phyloP scores from a whole-genome alignment of 2,329 filamentous ascomycete species.

The Aspergillus ochraceoroseus region DNA sequence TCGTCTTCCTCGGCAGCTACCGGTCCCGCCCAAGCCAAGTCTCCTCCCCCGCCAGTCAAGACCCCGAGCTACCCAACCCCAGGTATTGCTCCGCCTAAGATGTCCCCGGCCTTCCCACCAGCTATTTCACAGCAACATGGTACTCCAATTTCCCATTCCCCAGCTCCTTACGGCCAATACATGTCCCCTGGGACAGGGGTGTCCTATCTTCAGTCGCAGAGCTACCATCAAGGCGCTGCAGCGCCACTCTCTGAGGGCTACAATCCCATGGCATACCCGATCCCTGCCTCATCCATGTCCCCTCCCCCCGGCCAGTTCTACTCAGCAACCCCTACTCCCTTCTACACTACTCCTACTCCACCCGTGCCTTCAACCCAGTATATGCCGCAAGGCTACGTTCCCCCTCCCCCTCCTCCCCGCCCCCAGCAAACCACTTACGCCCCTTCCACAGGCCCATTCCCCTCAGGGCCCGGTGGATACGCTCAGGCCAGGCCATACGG shows the following conservation, averaged over 20 bases:
- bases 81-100: conserved; percentile 40
- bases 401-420: conserved; percentile 62
- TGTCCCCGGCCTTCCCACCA: conserved; percentile 36
- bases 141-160: conserved; percentile 33
- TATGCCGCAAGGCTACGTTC: conserved; percentile 61
- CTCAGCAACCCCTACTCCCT: conserved; percentile 33
- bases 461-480: conserved; percentile 53
- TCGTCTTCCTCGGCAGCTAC: conserved; percentile 41
- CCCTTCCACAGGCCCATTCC: conserved; percentile 51
- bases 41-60: conserved; percentile 34
- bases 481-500: conserved; percentile 46
- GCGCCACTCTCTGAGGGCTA: conserved; percentile 44
- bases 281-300: conserved; percentile 37
- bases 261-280: conserved; percentile 50
- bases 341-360: conserved; percentile 35
- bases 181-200: conserved; percentile 24
- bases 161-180: conserved; percentile 37
- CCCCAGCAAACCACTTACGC: conserved; percentile 50
- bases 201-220: conserved; percentile 30
- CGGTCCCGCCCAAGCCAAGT: conserved; percentile 44
- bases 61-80: conserved; percentile 30
- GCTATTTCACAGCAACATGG: conserved; percentile 26
- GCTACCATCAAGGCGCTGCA: conserved; percentile 42
- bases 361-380: conserved; percentile 41
- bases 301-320: conserved; percentile 43